Base-by-base conservation (phyloP, 192 early-diverging fungal species). In the Coemansia sp. region DNA sequence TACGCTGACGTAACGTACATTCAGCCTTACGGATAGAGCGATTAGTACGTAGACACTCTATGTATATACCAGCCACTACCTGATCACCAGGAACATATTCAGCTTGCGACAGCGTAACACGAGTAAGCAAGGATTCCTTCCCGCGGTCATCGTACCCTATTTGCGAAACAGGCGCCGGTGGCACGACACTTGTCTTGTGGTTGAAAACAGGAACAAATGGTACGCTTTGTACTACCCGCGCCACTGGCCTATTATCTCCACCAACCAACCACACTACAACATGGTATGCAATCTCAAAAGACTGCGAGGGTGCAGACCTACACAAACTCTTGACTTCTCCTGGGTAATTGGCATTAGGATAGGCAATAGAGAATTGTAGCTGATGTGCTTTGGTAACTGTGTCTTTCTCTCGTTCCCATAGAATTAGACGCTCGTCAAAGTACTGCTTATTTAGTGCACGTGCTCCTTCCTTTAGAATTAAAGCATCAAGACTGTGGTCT, bases 211-310 rank as follows among this genome's bases (percentile, higher is more conserved):
- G 71, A 48, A 54, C 66, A 65, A 71, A 80, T 7, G 67, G 52
- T 49, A 80, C 49, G 3, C 18, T 2, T 44, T 54, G 56, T 44
- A 57, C 56, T 21, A 4, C 24, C 24, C 53, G 31, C 54, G 52
- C 62, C 41, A 62, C 53, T 0, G 38, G 32, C 38, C 1, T 28
- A 24, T 62, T 57, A 34, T 49, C 21, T 5, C 31, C 47, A 4
- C 27, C 68, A 14, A 67, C 23, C 21, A 67, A 18, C 76, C 70
- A 73, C 18, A 54, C 71, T 18, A 69, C 38, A 21, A 74, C 30
- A 24, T 78, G 76, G 54, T 78, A 78, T 7, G 69, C 67, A 23
- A 78, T 78, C 56, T 78, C 76, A 54, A 80, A 80, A 8, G 67
- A 64, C 65, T 80, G 77, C 69, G 69, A 69, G 10, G 76, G 68